Evolutionary conservation across 2,329 filamentous ascomycete genomes (phyloP).

Genomic region (Botrytis sinoallii): DNA sequence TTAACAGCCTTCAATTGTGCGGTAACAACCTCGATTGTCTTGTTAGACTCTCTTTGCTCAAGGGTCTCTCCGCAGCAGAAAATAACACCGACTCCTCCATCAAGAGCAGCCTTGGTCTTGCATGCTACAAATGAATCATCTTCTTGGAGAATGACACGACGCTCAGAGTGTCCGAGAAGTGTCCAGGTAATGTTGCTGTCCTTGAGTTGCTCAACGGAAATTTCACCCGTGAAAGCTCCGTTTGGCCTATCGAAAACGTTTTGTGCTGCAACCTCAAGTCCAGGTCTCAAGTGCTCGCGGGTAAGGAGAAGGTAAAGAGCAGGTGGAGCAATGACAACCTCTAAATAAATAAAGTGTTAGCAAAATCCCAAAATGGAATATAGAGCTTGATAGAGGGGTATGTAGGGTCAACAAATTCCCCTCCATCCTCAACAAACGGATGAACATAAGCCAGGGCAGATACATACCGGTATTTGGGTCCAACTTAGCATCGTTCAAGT

Average conservation of each 20-base stretch:
- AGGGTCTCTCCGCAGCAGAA: slow-evolving; percentile 97
- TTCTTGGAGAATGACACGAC: slow-evolving; percentile 85
- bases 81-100: slow-evolving; percentile 85
- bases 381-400: not conserved
- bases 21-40: slow-evolving; percentile 84
- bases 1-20: slow-evolving; percentile 79
- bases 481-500: slow-evolving; percentile 82
- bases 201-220: slow-evolving; percentile 85
- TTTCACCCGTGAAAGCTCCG: slow-evolving; percentile 96
- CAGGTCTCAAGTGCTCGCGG: slow-evolving; percentile 71
- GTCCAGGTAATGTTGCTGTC: slow-evolving; percentile 87
- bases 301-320: slow-evolving; percentile 86
- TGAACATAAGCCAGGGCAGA: not conserved
- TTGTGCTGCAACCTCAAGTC: slow-evolving; percentile 85
- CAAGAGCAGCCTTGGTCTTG: slow-evolving; percentile 92
- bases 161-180: slow-evolving; percentile 92
- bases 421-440: slow-evolving; percentile 2
- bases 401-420: not conserved
- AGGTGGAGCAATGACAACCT: slow-evolving; percentile 93
- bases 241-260: slow-evolving; percentile 98
- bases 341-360: slow-evolving; percentile 43
- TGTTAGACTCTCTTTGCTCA: slow-evolving; percentile 81
- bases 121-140: slow-evolving; percentile 78
- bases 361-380: not conserved
- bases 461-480: slow-evolving; percentile 70